phyloP scores from a whole-genome alignment of 1,284 basidiomycete species.

The Heterobasidion occidentale region DNA sequence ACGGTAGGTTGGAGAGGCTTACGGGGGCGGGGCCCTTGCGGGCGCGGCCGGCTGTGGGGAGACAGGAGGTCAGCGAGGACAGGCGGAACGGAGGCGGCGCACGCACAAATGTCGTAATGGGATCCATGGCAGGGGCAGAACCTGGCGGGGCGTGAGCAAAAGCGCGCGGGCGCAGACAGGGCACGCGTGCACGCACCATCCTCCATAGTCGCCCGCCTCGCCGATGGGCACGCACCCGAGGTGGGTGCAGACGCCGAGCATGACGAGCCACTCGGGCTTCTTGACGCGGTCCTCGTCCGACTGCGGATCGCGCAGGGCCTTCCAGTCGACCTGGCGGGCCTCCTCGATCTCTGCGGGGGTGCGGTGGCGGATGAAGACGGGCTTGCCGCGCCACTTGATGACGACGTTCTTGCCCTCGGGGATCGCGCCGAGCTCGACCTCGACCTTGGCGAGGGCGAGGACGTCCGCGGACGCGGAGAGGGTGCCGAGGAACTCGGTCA shows the following conservation, averaged over 20 bases:
- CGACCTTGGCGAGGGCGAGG: constrained; percentile 95
- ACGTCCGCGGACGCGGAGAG: constrained; percentile 98
- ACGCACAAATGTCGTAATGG: constrained; percentile 90
- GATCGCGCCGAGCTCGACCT: constrained; percentile 87
- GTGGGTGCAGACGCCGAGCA: constrained; percentile 98
- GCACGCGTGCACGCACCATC: constrained; percentile 59
- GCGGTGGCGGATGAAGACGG: constrained; percentile 98
- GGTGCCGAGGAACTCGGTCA: constrained; percentile 92
- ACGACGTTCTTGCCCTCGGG: constrained; percentile 98
- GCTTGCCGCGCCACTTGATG: constrained; percentile 99
- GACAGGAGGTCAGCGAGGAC: background rate
- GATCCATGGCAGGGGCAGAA: constrained; percentile 99
- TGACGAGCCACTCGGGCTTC: constrained; percentile 97
- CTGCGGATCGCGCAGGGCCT: constrained; percentile 88
- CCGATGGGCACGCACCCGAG: constrained; percentile 98
- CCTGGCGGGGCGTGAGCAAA: constrained; percentile 27
- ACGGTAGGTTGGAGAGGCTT: no score
- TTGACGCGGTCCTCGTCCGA: constrained; percentile 83
- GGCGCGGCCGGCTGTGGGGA: constrained; percentile 72
- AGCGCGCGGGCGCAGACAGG: background rate
- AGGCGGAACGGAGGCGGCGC: background rate
- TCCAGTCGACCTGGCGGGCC: constrained; percentile 82
- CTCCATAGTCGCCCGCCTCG: constrained; percentile 96
- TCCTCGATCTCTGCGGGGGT: constrained; percentile 92
- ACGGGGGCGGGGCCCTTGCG: constrained; percentile 94